phyloP scores from a whole-genome alignment of 768 basidiomycete genomes.

The Pisolithus orientalis region DNA sequence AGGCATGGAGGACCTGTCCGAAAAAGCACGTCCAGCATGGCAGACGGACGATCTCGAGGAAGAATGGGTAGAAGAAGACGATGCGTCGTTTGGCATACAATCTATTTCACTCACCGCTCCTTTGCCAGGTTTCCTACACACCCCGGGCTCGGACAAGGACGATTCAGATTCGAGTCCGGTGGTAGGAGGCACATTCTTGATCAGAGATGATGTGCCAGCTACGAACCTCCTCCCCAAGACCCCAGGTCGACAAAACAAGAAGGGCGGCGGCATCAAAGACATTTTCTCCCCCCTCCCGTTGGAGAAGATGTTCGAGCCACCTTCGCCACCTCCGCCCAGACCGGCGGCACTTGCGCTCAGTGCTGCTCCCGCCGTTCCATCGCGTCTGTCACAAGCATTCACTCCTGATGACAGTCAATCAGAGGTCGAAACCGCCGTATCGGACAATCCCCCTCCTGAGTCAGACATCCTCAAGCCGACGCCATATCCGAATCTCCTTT shows the following conservation, averaged over 20 bases:
- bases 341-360: constrained; percentile 15
- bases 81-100: constrained; percentile 37
- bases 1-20: constrained; percentile 1
- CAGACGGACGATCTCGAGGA: constrained; percentile 87
- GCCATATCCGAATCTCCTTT: constrained; percentile 4
- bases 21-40: constrained; percentile 55
- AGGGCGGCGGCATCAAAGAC: constrained; percentile 57
- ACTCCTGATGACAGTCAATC: constrained; percentile 24
- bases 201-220: constrained; percentile 60
- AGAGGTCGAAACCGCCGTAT: constrained; percentile 14
- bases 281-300: constrained; percentile 85
- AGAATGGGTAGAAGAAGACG: constrained; percentile 75
- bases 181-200: constrained; percentile 64
- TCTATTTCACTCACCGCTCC: constrained; percentile 56
- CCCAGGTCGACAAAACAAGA: constrained; percentile 50
- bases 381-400: constrained; percentile 34
- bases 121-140: constrained; percentile 43
- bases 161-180: constrained; percentile 23
- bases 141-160: constrained; percentile 32
- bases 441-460: constrained; percentile 10
- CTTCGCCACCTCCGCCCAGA: constrained; percentile 58
- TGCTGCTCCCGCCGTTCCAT: constrained; percentile 27
- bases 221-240: constrained; percentile 58
- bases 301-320: constrained; percentile 92
- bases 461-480: constrained; percentile 2